phyloP scores from a whole-genome alignment of 768 basidiomycete genomes.

The Termitomyces sp. region DNA sequence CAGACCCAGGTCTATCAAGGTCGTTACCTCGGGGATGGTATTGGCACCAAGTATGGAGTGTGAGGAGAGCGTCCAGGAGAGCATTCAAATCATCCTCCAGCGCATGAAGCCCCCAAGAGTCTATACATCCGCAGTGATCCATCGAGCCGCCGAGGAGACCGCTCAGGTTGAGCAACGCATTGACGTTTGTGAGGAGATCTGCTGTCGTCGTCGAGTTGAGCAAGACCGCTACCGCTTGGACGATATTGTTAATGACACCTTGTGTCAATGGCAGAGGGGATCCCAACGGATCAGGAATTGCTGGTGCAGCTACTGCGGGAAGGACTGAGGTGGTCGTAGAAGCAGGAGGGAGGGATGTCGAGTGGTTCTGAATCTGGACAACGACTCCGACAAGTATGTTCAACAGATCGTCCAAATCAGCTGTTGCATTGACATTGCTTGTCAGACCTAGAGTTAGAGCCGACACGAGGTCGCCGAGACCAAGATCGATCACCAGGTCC shows the following conservation, averaged over 20 bases:
- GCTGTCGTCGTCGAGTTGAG: constrained; percentile 8
- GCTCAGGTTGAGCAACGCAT: constrained; percentile 7
- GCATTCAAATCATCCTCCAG: constrained; percentile 8
- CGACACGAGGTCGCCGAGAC: constrained; percentile 7
- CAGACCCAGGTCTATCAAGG: background rate
- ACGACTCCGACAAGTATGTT: constrained; percentile 8
- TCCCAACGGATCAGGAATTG: background rate
- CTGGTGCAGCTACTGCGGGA: background rate
- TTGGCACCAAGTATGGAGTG: constrained; percentile 11
- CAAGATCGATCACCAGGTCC: constrained; percentile 8
- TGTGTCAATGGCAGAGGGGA: constrained; percentile 1
- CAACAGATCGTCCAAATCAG: constrained; percentile 8
- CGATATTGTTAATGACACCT: constrained; percentile 8
- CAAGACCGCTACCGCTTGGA: constrained; percentile 11
- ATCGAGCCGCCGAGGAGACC: constrained; percentile 2
- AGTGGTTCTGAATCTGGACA: constrained; percentile 8
- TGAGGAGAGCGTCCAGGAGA: constrained; percentile 10
- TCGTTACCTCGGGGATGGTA: background rate
- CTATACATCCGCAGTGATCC: constrained; percentile 10
- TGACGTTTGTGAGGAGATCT: constrained; percentile 8
- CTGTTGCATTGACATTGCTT: background rate
- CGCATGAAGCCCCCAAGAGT: constrained; percentile 7
- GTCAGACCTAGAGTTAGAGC: constrained; percentile 6
- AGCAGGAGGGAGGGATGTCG: constrained; percentile 9
- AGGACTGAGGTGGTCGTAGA: background rate